Evolutionary conservation across 805 yeast species (phyloP), one percentile per base, ranked within the genome.

Genomic region (Sugiyamaella smithiae): DNA sequence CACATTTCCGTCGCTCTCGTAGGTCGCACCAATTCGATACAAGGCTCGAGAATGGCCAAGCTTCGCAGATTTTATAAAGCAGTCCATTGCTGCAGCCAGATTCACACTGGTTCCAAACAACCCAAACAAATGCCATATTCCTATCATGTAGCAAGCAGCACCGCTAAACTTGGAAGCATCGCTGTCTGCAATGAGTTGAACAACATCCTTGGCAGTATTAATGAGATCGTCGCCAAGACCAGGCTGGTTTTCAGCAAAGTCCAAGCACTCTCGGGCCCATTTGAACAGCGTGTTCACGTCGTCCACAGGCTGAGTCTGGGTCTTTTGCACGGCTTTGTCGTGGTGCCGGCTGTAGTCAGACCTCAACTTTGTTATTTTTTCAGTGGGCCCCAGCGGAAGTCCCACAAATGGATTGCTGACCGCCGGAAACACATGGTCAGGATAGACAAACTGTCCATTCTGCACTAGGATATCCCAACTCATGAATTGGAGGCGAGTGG

Each of bases 21-120:
- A 63, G 12, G 59, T 57, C 8, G 60, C 53, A 2, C 68, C 74
- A 23, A 70, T 51, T 3, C 71, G 57, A 49, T 67, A 71, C 54
- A 63, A 62, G 1, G 71, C 69, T 12, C 74, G 58, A 28, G 60
- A 46, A 38, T 56, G 59, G 25, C 67, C 67, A 25, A 47, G 49
- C 25, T 61, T 57, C 12, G 67, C 64, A 1, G 74, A 66, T n/a
- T 40, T 48, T 16, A 62, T 51, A 46, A 59, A 66, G 42, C 52
- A 50, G 3, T 59, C 61, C 20, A 52, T 47, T 2, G 70, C 66
- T 35, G 37, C 48, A 5, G 25, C 24, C 3, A 25, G 28, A 44
- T 64, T 58, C 12, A 36, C 42, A n/a, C 42, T 28, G n/a, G 41
- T 28, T 8, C 59, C 67, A 43, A 57, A 50, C n/a, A 52, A 48